A percentile compares a stretch with the other conserved stretches of the same genome.
Evolutionary conservation across 2,329 filamentous ascomycete species (phyloP).

Genomic region (Phoma sp.): DNA sequence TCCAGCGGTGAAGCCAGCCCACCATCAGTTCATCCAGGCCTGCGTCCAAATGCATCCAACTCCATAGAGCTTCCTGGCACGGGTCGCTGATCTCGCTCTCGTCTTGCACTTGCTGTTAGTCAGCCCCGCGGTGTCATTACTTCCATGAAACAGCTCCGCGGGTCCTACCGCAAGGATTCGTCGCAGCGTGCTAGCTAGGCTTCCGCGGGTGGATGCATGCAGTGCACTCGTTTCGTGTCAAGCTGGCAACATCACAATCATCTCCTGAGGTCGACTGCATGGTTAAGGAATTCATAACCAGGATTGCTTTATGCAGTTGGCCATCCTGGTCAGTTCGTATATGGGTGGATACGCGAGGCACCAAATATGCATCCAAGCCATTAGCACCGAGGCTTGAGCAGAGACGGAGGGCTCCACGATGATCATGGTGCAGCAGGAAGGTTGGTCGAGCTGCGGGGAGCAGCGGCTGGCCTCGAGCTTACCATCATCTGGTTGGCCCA

Average conservation of each 20-base stretch:
- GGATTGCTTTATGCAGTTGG: constrained; percentile 12
- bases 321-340: constrained; percentile 15
- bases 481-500: constrained; percentile 8
- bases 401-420: constrained; percentile 23
- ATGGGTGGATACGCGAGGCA: constrained; percentile 16
- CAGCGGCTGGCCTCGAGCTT: constrained; percentile 11
- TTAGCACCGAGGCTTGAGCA: constrained; percentile 26
- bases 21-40: not conserved
- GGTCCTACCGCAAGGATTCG: not conserved
- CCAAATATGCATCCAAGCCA: constrained; percentile 23
- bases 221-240: not conserved
- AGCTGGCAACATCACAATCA: not conserved
- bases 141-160: constrained; percentile 18
- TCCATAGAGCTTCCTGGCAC: constrained; percentile 1
- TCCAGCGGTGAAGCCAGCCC: constrained; percentile 16
- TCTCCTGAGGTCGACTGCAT: not conserved
- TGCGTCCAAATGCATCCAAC: not conserved
- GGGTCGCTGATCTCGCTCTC: constrained; percentile 12
- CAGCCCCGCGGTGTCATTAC: constrained; percentile 20
- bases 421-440: constrained; percentile 31
- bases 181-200: constrained; percentile 1
- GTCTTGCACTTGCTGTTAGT: constrained; percentile 16
- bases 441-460: constrained; percentile 33
- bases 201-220: constrained; percentile 12
- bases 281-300: constrained; percentile 8